A percentile compares a stretch with the other conserved stretches of the same genome.
Conservation (phyloP, 495 filamentous ascomycete genomes). For the Geoglossum glabrum region DNA sequence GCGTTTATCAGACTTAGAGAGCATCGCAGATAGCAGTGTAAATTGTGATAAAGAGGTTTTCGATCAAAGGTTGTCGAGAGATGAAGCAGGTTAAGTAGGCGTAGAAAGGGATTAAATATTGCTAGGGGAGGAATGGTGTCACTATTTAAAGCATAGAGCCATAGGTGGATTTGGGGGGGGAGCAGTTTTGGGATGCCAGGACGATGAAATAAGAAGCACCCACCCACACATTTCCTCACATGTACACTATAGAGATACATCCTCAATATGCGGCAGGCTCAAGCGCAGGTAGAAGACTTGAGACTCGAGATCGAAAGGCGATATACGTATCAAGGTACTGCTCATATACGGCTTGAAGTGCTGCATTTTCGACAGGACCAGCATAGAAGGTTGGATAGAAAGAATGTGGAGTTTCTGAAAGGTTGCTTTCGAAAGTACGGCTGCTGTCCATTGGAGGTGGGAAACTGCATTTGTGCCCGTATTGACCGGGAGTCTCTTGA, state of each 20-base stretch:
- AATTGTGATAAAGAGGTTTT: too few species aligned
- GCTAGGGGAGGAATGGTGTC: too few species aligned
- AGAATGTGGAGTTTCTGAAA: neutral
- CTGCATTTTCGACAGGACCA: neutral
- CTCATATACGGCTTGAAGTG: neutral
- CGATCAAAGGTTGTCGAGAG: too few species aligned
- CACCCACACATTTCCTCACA: neutral
- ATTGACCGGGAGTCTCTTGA: neutral
- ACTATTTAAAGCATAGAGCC: too few species aligned
- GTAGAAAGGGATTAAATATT: too few species aligned
- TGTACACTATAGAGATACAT: too few species aligned
- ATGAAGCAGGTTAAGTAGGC: too few species aligned
- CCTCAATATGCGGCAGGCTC: neutral
- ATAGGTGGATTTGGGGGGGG: too few species aligned
- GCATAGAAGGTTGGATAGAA: neutral
- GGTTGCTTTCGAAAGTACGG: neutral
- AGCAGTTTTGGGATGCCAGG: too few species aligned
- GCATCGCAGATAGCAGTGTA: too few species aligned
- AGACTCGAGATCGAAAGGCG: neutral
- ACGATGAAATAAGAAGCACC: too few species aligned
- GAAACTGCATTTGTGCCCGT: neutral
- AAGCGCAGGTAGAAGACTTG: neutral
- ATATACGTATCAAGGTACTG: neutral
- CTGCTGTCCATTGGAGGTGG: neutral
- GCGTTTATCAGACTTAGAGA: too few species aligned